Evolutionary conservation across 352 stramenopile species (phyloP).

Genomic region (Phytophthora syringae): DNA sequence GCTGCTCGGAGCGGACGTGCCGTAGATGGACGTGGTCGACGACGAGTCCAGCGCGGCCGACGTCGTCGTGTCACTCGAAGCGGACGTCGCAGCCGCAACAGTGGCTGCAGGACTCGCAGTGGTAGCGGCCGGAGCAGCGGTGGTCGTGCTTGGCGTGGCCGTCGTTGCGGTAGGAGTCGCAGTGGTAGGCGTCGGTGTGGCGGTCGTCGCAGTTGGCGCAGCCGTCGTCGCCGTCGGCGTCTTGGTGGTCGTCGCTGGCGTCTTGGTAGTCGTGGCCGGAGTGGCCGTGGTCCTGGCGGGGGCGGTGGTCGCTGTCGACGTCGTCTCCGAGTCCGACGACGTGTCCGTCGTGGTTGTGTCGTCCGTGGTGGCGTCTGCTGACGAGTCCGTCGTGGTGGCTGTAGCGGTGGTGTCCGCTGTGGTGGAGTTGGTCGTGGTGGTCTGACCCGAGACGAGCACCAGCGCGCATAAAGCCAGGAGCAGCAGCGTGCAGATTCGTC

Average conservation of each 20-base stretch:
- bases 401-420: slow-evolving; percentile 22
- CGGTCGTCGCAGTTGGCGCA: slow-evolving; percentile 18
- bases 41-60: slow-evolving; percentile 45
- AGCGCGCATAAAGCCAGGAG: slow-evolving; percentile 33
- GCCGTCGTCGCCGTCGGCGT: slow-evolving; percentile 26
- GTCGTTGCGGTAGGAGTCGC: slow-evolving; percentile 21
- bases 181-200: slow-evolving; percentile 21
- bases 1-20: slow-evolving; percentile 45
- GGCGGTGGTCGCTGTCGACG: slow-evolving; percentile 20
- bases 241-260: slow-evolving; percentile 19
- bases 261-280: slow-evolving; percentile 23
- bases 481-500: slow-evolving; percentile 25
- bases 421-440: slow-evolving; percentile 31
- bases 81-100: slow-evolving; percentile 25
- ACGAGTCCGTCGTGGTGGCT: slow-evolving; percentile 6
- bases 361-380: slow-evolving; percentile 9
- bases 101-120: slow-evolving; percentile 20
- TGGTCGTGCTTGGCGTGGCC: slow-evolving; percentile 12
- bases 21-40: slow-evolving; percentile 54
- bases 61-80: slow-evolving; percentile 29
- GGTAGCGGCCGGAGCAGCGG: slow-evolving; percentile 12
- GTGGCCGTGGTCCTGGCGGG: slow-evolving; percentile 29
- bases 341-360: slow-evolving; percentile 17
- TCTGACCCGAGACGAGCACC: slow-evolving; percentile 28
- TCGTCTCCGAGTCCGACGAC: slow-evolving; percentile 29